A percentile compares a stretch with the other conserved stretches of the same genome.
phyloP scores from a whole-genome alignment of 139 green algal species.

The Chlamydomonas sp. region DNA sequence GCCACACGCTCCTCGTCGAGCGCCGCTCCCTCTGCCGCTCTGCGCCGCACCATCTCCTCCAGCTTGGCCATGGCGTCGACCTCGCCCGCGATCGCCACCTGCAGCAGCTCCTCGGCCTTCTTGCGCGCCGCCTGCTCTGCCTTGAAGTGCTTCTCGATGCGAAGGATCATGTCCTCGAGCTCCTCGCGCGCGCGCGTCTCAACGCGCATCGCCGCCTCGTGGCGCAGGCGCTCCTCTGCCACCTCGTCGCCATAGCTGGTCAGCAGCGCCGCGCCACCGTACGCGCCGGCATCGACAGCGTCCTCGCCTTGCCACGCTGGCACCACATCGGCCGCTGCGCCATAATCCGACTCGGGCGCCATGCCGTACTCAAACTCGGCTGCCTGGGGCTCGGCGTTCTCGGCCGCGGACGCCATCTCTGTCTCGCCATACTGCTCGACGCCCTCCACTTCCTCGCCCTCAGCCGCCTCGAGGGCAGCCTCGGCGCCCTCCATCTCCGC shows the following conservation, averaged over 20 bases:
- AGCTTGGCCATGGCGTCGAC: conserved; percentile 33
- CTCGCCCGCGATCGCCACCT: conserved; percentile 32
- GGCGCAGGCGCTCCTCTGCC: conserved; percentile 21
- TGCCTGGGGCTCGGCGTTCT: background rate
- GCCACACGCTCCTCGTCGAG: conserved; percentile 32
- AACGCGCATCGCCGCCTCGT: conserved; percentile 31
- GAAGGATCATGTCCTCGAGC: conserved; percentile 77
- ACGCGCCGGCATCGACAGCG: background rate
- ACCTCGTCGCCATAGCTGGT: background rate
- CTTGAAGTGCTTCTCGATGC: conserved; percentile 76
- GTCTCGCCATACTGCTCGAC: too few relatives aligned
- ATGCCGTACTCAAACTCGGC: background rate
- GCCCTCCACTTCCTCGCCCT: too few relatives aligned
- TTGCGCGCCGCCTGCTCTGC: conserved; percentile 40
- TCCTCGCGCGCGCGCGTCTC: conserved; percentile 37
- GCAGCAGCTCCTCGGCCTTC: conserved; percentile 49
- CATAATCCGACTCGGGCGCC: too few relatives aligned
- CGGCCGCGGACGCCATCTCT: too few relatives aligned
- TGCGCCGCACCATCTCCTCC: conserved; percentile 34
- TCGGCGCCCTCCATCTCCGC: too few relatives aligned
- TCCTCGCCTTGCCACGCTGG: background rate
- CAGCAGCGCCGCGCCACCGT: background rate
- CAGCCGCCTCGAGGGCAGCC: too few relatives aligned
- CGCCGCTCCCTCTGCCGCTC: conserved; percentile 16
- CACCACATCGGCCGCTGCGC: too few relatives aligned